Base-by-base conservation (phyloP, 225 moss, liverwort and hornwort genomes). In the Bryoerythrophyllum caledonicum region DNA sequence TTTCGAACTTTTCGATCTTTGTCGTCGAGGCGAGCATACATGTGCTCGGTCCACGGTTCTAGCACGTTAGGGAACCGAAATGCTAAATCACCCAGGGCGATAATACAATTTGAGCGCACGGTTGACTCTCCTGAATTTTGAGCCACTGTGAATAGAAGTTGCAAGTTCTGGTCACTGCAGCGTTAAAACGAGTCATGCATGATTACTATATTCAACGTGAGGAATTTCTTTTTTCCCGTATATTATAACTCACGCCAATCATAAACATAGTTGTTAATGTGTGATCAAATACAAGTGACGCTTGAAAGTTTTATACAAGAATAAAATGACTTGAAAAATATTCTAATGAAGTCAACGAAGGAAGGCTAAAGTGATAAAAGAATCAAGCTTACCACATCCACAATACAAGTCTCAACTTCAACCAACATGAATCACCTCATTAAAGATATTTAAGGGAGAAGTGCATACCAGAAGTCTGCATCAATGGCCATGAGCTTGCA, bases 401-500 rank as follows among this genome's bases (percentile, higher is more conserved):
- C n/a, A 71, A 53, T 25, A 26, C 35, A 7, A 28, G 26, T 51
- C 56, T 26, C 60, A 70, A 21, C 34, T 27, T 64, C 73, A 71
- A 78, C 15, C 17, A 76, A 58, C 23, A 66, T 63, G 40, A 65
- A 24, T 24, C 43, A 23, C 15, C 65, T 67, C 38, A 28, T 51
- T 67, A 21, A 23, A 17, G n/a, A n/a, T n/a, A n/a, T 75, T 17
- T 40, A 68, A 55, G 51, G 69, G 71, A 70, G 71, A n/a, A 55
- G 57, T 70, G 71, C 80, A 54, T 62, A 99, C 99, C 99, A 99
- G 86, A 95, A 99, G 10, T 77, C 86, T 35, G 88, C 86, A 81
- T 99, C 95, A 66, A 99, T 92, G 44, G 86, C 86, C 99, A 99
- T 99, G 76, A 99, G 81, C 74, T 99, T 99, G 89, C 95, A 93